Evolutionary conservation across 495 filamentous ascomycete species (phyloP).

Genomic region (Geoglossum glabrum): DNA sequence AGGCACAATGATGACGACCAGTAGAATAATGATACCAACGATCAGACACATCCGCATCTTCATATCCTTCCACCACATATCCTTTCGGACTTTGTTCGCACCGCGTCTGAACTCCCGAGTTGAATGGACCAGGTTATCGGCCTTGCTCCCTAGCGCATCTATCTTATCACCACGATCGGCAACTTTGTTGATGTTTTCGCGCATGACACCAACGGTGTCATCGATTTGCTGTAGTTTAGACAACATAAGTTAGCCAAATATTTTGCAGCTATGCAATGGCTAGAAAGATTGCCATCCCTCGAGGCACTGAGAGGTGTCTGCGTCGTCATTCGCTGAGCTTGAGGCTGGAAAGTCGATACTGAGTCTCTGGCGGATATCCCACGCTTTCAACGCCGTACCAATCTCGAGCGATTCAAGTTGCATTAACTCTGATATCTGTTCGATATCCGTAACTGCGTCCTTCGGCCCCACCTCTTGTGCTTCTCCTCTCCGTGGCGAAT

Average conservation of each 20-base stretch:
- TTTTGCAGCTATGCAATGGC: background rate
- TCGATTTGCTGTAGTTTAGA: conserved; percentile 64
- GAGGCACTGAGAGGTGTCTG: background rate
- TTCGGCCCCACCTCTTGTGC: too few relatives aligned
- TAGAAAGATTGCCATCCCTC: background rate
- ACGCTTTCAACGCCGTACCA: too few relatives aligned
- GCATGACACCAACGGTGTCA: conserved; percentile 79
- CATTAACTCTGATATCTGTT: background rate
- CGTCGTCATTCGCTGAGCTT: background rate
- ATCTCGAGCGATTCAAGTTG: background rate
- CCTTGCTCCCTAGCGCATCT: conserved; percentile 85
- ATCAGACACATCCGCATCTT: conserved; percentile 97
- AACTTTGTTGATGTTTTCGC: conserved; percentile 84
- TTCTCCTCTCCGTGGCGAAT: background rate
- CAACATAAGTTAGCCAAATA: background rate
- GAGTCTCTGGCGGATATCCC: too few relatives aligned
- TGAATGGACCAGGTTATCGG: conserved; percentile 73
- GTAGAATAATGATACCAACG: conserved; percentile 65
- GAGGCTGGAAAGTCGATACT: background rate
- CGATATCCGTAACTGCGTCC: background rate
- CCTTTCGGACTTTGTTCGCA: conserved; percentile 85
- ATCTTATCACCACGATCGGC: conserved; percentile 79
- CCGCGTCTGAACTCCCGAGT: conserved; percentile 89
- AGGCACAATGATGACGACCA: conserved; percentile 83
- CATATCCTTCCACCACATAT: conserved; percentile 97